phyloP scores from a whole-genome alignment of 2,329 filamentous ascomycete species.

The Penicillium freii region DNA sequence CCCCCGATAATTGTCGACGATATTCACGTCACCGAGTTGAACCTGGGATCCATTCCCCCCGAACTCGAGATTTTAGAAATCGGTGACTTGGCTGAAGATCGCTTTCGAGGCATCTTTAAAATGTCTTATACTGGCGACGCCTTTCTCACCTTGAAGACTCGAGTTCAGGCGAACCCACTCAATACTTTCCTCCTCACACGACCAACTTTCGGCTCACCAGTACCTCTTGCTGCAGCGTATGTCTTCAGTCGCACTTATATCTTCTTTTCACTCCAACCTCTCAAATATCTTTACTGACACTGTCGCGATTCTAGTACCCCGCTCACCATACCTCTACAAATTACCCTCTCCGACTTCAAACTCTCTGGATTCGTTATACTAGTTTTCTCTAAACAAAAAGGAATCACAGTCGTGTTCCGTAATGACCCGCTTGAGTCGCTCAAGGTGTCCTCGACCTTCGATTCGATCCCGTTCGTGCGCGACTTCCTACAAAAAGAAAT shows the following conservation, averaged over 20 bases:
- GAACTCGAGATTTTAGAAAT: constrained; percentile 97
- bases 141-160: constrained; percentile 89
- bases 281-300: constrained; percentile 10
- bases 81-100: constrained; percentile 92
- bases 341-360: constrained; percentile 92
- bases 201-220: constrained; percentile 86
- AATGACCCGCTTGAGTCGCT: constrained; percentile 97
- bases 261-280: background rate
- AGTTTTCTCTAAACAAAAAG: constrained; percentile 96
- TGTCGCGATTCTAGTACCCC: constrained; percentile 56
- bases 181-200: constrained; percentile 94
- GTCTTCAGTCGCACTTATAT: constrained; percentile 15
- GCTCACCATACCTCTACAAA: constrained; percentile 94
- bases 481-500: constrained; percentile 97
- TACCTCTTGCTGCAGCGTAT: constrained; percentile 79
- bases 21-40: constrained; percentile 96
- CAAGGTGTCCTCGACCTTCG: constrained; percentile 97
- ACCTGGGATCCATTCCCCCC: constrained; percentile 89
- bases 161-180: constrained; percentile 95
- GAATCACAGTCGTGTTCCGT: constrained; percentile 91
- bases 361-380: constrained; percentile 95
- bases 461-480: constrained; percentile 96
- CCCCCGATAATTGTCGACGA: constrained; percentile 99
- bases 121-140: constrained; percentile 98
- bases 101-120: constrained; percentile 97